These are phyloP conservation scores for Boletus vermiculosoides DNA, from an alignment of 768 basidiomycete genomes.

Conservation along the genomic window DNA sequence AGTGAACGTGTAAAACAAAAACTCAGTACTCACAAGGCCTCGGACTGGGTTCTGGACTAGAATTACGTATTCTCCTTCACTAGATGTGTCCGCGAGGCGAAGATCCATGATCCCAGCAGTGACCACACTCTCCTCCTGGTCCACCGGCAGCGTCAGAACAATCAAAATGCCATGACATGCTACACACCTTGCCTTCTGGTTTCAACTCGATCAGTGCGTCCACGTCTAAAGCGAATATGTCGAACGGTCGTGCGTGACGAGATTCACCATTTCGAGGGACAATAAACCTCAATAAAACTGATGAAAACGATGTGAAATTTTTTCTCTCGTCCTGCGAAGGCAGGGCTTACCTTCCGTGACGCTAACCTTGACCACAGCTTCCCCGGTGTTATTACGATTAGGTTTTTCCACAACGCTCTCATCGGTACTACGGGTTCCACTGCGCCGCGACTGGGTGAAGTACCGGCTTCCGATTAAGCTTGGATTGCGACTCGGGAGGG, in stretches of 20 bases:
- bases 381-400: slow-evolving; percentile 28
- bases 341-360: slow-evolving; percentile 42
- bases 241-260: slow-evolving; percentile 45
- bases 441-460: slow-evolving; percentile 47
- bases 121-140: slow-evolving; percentile 68
- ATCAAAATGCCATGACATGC: neutral
- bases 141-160: slow-evolving; percentile 5
- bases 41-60: slow-evolving; percentile 56
- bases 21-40: slow-evolving; percentile 49
- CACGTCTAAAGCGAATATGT: slow-evolving; percentile 59
- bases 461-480: slow-evolving; percentile 80
- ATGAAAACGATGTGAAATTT: neutral
- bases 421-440: slow-evolving; percentile 42
- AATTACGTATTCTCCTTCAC: slow-evolving; percentile 37
- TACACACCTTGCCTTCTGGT: slow-evolving; percentile 65
- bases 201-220: slow-evolving; percentile 64
- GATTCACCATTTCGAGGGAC: slow-evolving; percentile 46
- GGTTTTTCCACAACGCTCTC: slow-evolving; percentile 36
- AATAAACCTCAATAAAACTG: slow-evolving; percentile 44
- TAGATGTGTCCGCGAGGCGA: slow-evolving; percentile 48
- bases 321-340: neutral
- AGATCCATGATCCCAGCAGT: slow-evolving; percentile 64
- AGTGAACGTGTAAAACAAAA: neutral
- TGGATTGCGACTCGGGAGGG: slow-evolving; percentile 48
- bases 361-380: slow-evolving; percentile 50